Conservation (phyloP, 2,329 filamentous ascomycete species). For the Pseudogymnoascus sp. region DNA sequence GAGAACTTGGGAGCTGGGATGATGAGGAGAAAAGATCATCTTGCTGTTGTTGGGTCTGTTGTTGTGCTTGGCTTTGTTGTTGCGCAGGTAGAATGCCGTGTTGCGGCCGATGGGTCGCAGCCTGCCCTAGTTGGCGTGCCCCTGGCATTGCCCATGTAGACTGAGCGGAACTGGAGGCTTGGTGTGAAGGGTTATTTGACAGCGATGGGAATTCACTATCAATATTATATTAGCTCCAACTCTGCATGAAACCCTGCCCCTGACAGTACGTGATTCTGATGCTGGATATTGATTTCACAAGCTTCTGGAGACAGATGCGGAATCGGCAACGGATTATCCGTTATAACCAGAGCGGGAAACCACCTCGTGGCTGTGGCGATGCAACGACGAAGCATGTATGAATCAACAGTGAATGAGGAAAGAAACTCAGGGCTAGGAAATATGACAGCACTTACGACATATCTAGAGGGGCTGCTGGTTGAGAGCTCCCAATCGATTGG, state of each 20-base stretch:
- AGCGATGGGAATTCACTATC: constrained; percentile 59
- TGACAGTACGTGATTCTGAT: not conserved
- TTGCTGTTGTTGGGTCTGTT: constrained; percentile 29
- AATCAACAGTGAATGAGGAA: constrained; percentile 7
- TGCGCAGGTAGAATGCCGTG: constrained; percentile 23
- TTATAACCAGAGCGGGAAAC: not conserved
- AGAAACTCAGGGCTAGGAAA: not conserved
- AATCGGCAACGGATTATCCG: not conserved
- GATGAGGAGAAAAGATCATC: constrained; percentile 30
- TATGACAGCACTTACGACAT: constrained; percentile 51
- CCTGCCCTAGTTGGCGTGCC: constrained; percentile 24
- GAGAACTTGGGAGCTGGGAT: constrained; percentile 27
- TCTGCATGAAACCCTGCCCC: not conserved
- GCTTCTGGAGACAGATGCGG: not conserved
- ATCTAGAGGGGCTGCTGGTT: constrained; percentile 56
- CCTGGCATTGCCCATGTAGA: constrained; percentile 29
- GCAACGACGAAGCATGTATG: not conserved
- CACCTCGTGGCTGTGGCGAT: not conserved
- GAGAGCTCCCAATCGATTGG: constrained; percentile 56
- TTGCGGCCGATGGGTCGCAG: constrained; percentile 24
- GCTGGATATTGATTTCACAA: not conserved
- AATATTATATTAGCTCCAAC: not conserved
- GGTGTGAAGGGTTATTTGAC: constrained; percentile 49
- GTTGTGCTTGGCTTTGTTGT: constrained; percentile 26
- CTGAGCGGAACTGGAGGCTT: constrained; percentile 22